These are phyloP conservation scores for Flaveria linearis DNA, from an alignment of 129 eudicot genomes.

Conservation along the genomic window DNA sequence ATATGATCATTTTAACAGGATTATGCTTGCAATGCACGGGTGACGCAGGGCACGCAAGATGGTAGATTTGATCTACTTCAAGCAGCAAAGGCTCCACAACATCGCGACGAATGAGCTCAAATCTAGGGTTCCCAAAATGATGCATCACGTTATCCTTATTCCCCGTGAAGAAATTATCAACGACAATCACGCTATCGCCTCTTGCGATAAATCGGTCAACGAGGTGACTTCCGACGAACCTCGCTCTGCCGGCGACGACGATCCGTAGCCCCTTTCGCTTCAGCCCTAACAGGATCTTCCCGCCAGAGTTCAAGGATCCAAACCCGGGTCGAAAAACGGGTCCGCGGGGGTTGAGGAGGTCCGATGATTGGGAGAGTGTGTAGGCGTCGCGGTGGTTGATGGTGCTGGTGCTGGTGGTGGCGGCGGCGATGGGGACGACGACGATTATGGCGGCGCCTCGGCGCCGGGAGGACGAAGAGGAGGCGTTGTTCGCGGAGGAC, in stretches of 20 bases:
- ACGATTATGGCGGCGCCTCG: conserved; percentile 42
- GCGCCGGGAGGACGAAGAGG: conserved; percentile 40
- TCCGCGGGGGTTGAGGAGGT: conserved; percentile 16
- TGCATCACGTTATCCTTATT: conserved; percentile 86
- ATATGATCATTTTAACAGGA: no score
- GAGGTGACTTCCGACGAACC: conserved; percentile 87
- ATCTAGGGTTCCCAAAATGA: conserved; percentile 86
- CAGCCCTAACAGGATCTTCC: conserved; percentile 74
- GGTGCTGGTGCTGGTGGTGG: conserved; percentile 1
- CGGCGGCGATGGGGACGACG: conserved; percentile 35
- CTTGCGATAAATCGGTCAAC: conserved; percentile 78
- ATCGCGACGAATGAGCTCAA: conserved; percentile 83
- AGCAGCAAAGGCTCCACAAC: no score
- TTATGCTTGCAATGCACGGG: conserved; percentile 87
- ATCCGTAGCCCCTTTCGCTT: conserved; percentile 66
- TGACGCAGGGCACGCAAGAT: conserved; percentile 93
- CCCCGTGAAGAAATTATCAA: conserved; percentile 91
- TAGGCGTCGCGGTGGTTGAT: conserved; percentile 25
- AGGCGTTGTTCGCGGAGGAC: conserved; percentile 42
- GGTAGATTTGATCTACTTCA: conserved; percentile 99
- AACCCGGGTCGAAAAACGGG: conserved; percentile 35
- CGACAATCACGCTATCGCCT: conserved; percentile 91
- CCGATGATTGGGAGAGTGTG: conserved; percentile 27
- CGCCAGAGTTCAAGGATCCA: conserved; percentile 50
- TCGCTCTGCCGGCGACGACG: conserved; percentile 91